Percentiles rank a stretch among this genome's conserved stretches.
Conservation (phyloP, 2,329 filamentous ascomycete genomes). For the Epichloe brachyelytri region DNA sequence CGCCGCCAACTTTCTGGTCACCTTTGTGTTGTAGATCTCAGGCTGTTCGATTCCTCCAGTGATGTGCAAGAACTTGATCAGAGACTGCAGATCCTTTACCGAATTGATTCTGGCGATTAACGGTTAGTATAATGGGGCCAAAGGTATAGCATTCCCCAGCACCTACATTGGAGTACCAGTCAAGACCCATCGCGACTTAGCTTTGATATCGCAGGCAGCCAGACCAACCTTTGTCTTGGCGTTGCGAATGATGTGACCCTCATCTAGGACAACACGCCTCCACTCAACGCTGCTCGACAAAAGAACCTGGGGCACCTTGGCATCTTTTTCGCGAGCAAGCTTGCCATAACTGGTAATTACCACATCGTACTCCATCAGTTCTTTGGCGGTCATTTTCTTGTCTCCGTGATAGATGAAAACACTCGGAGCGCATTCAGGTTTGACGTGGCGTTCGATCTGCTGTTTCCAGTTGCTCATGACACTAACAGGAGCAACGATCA, state of each 20-base stretch:
- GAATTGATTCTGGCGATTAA: slow-evolving; percentile 48
- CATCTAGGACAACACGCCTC: slow-evolving; percentile 70
- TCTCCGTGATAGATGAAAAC: slow-evolving; percentile 64
- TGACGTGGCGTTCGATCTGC: slow-evolving; percentile 63
- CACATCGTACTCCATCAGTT: slow-evolving; percentile 56
- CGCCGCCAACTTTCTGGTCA: slow-evolving; percentile 49
- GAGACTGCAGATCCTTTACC: slow-evolving; percentile 67
- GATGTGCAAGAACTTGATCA: slow-evolving; percentile 64
- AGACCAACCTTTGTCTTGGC: slow-evolving; percentile 57
- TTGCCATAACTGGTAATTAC: slow-evolving; percentile 79
- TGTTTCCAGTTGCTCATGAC: slow-evolving; percentile 88
- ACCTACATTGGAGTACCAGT: slow-evolving; percentile 66
- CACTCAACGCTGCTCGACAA: slow-evolving; percentile 40
- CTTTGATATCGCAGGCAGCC: slow-evolving; percentile 53
- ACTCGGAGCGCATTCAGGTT: slow-evolving; percentile 45
- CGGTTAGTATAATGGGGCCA: slow-evolving; percentile 13
- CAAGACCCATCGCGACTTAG: slow-evolving; percentile 65
- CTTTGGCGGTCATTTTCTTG: slow-evolving; percentile 40
- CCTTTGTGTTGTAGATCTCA: slow-evolving; percentile 54
- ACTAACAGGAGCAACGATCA: slow-evolving; percentile 70
- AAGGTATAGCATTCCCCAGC: neutral
- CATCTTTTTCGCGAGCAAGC: slow-evolving; percentile 50
- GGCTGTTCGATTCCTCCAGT: slow-evolving; percentile 62
- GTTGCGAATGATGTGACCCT: slow-evolving; percentile 75
- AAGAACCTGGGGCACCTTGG: slow-evolving; percentile 27